Base-by-base conservation (phyloP, 2,329 filamentous ascomycete genomes). In the Sclerotinia borealis region DNA sequence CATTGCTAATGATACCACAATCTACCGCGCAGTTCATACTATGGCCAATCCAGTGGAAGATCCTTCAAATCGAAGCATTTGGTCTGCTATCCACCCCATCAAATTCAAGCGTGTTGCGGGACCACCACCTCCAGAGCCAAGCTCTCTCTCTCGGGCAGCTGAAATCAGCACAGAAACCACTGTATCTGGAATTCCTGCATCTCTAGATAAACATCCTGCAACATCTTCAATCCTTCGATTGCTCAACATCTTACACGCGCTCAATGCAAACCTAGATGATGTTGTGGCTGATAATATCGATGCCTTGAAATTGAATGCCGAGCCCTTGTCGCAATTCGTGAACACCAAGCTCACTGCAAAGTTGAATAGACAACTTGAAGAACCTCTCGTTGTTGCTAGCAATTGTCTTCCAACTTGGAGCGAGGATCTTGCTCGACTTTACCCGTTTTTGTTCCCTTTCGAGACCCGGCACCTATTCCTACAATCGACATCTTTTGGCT, bases 331-430 rank as follows among this genome's bases (percentile, higher is more conserved):
- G 2, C 93, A 98, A 70, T 99, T 99, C 71, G 95, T 99, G 77
- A 99, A 99, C 74, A 97, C 95, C 0, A 99, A 99, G 76, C 84
- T 99, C 43, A 99, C 95, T 0, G 96, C 95, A 1, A 99, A 99
- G 78, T 84, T 99, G 63, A 99, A 99, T 73, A 88, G 95, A 34
- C 96, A 99, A 75, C 80, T 99, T 15, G 95, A 99, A 74, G 96
- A 99, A 77, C 95, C 95, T 11, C 79, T 99, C 67, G 96, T 99
- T 68, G 95, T 99, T 58, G 95, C 95, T 4, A 98, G 95, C 78
- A 96, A 93, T 73, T 99, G 95, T 74, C 81, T 99, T 43, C 95
- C 95, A 4, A 92, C 85, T 72, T 99, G 95, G 95, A 96, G 92
- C 66, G 93, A 98, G 76, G 95, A 99, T 73, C 79, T 99, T 59